Conservation (phyloP, 257 asterid genomes). For the Capsicum chinense region DNA sequence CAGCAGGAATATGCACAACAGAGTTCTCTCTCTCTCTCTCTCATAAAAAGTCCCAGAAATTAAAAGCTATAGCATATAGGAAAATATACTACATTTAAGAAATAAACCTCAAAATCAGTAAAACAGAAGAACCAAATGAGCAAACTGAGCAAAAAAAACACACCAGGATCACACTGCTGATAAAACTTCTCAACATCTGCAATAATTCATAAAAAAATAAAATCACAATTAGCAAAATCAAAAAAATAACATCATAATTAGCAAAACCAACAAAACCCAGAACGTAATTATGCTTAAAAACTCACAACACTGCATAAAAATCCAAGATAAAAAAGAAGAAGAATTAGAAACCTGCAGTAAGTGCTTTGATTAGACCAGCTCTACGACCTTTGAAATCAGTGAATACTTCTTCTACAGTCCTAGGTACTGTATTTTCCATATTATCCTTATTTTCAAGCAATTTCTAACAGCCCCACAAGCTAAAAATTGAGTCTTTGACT, state of each 20-base stretch:
- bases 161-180: constrained; percentile 95
- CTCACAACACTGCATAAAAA: background rate
- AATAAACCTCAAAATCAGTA: constrained; percentile 11
- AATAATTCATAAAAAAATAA: background rate
- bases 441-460: background rate
- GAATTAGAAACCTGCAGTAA: background rate
- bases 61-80: background rate
- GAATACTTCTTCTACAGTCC: constrained; percentile 94
- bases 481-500: background rate
- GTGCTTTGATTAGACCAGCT: constrained; percentile 79
- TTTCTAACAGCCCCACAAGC: background rate
- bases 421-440: constrained; percentile 44
- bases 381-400: constrained; percentile 66
- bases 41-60: background rate
- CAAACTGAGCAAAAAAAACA: constrained; percentile 26
- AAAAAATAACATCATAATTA: background rate
- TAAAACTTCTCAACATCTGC: constrained; percentile 92
- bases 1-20: background rate
- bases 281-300: background rate
- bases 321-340: background rate
- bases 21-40: too few species aligned
- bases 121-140: constrained; percentile 25
- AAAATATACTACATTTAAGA: background rate
- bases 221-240: background rate
- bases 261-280: constrained; percentile 25